Conservation (phyloP, 352 stramenopile genomes). For the Elongisporangium senticosum region DNA sequence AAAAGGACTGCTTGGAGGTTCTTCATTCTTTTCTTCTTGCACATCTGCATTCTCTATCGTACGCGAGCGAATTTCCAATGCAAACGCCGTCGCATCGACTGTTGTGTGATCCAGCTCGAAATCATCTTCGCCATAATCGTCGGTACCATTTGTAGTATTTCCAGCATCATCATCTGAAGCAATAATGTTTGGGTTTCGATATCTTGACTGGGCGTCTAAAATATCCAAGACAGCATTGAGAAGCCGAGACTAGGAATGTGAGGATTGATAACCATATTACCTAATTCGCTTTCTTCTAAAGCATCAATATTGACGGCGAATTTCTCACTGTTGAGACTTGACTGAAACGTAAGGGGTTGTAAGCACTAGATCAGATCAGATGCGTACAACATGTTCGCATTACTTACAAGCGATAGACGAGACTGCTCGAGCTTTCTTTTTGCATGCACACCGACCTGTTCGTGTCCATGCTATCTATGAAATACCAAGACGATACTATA, state of each 20-base stretch:
- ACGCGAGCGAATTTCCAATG: constrained; percentile 2
- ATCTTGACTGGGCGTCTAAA: constrained; percentile 9
- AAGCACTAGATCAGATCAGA: background rate
- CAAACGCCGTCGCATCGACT: constrained; percentile 2
- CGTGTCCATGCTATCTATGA: background rate
- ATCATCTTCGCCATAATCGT: constrained; percentile 52
- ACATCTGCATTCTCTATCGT: background rate
- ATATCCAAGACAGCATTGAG: background rate
- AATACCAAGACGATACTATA: background rate
- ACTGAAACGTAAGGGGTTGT: constrained; percentile 16
- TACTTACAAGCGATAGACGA: constrained; percentile 43
- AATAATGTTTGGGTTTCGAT: constrained; percentile 2
- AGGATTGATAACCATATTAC: constrained; percentile 10
- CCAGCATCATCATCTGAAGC: constrained; percentile 9
- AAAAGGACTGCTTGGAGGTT: constrained; percentile 11
- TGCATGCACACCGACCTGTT: constrained; percentile 41
- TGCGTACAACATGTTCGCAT: background rate
- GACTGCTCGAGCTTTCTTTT: constrained; percentile 38
- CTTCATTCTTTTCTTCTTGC: background rate
- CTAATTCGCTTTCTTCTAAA: constrained; percentile 35
- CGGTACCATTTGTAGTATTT: constrained; percentile 8
- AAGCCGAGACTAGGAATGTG: background rate
- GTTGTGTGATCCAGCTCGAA: constrained; percentile 64
- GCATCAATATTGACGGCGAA: constrained; percentile 64
- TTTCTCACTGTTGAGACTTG: constrained; percentile 69